Evolutionary conservation across 2,329 filamentous ascomycete species (phyloP).

Genomic region (Aspergillus costaricaensis): DNA sequence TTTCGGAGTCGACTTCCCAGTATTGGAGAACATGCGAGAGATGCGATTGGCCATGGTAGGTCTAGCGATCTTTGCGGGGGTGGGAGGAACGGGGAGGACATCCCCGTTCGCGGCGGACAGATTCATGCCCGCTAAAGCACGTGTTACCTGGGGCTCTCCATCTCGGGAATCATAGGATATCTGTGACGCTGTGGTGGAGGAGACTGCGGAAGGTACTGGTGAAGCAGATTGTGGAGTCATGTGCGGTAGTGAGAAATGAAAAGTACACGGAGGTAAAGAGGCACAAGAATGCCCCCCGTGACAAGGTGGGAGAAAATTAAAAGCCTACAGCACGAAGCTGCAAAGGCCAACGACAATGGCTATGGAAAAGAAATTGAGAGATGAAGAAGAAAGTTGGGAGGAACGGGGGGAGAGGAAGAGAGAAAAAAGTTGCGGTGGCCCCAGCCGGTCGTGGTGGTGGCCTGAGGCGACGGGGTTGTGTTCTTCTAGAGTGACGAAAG

Average conservation of each 20-base stretch:
- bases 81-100: conserved; percentile 32
- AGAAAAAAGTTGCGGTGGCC: conserved; percentile 25
- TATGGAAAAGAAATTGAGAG: conserved; percentile 14
- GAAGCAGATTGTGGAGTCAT: conserved; percentile 46
- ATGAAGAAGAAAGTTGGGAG: conserved; percentile 3
- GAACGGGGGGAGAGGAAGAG: not conserved
- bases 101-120: conserved; percentile 42
- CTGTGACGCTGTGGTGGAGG: conserved; percentile 44
- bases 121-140: conserved; percentile 46
- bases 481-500: conserved; percentile 22
- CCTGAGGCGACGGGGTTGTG: conserved; percentile 24
- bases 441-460: conserved; percentile 20
- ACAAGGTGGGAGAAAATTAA: conserved; percentile 16
- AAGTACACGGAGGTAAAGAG: conserved; percentile 26
- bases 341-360: conserved; percentile 19
- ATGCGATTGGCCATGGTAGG: conserved; percentile 48
- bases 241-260: conserved; percentile 33
- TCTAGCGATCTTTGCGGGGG: conserved; percentile 36
- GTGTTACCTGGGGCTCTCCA: conserved; percentile 47
- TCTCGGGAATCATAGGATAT: conserved; percentile 41
- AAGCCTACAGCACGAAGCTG: conserved; percentile 32
- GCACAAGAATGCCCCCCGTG: conserved; percentile 26
- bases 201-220: conserved; percentile 48
- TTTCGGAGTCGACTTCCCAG: conserved; percentile 39
- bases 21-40: conserved; percentile 50